Base-by-base conservation (phyloP, 192 early-diverging fungal species). In the Lobosporangium transversale region DNA sequence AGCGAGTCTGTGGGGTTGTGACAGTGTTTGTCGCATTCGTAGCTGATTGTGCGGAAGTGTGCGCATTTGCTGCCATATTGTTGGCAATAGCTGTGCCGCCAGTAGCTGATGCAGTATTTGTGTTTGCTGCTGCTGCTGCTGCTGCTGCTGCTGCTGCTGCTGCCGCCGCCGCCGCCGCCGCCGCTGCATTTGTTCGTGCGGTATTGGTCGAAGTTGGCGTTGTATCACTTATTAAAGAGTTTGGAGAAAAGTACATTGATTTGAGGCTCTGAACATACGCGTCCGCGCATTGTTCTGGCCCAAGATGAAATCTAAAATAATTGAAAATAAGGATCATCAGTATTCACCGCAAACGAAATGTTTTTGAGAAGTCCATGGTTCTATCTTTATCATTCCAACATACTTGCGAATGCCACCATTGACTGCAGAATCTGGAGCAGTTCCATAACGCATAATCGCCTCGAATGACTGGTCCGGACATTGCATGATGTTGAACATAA, bases 371-470 rank as follows among this genome's bases (percentile, higher is more conserved):
- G 55, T 23, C 36, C 15, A 24, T 2, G 23, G 23, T 17, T 23
- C n/a, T n/a, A n/a, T n/a, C n/a, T n/a, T n/a, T n/a, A n/a, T n/a
- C n/a, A n/a, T 24, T 27, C 1, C 4, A 23, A 35, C 75, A 29
- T 86, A 92, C 82, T 81, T 83, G 53, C 84, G 82, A 33, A 84
- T 88, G 18, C 86, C 88, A 44, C 91, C 91, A 48, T 89, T 83
- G 45, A 91, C 75, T 21, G 86, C 84, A 1, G 89, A 89, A 32
- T 91, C 89, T 1, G 80, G 84, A 9, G 84, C 69, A 6, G 81
- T 85, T 44, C 91, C 91, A 84, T 84, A 87, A 32, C 91, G 86
- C 84, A 92, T 83, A 8, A 92, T 80, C 11, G 86, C 88, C 62
- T 90, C 86, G 66, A 87, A 86, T 23, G 83, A 81, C 14, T 84